Base-by-base conservation (phyloP, 176 grass and related monocot species). In the Zoysia japonica region DNA sequence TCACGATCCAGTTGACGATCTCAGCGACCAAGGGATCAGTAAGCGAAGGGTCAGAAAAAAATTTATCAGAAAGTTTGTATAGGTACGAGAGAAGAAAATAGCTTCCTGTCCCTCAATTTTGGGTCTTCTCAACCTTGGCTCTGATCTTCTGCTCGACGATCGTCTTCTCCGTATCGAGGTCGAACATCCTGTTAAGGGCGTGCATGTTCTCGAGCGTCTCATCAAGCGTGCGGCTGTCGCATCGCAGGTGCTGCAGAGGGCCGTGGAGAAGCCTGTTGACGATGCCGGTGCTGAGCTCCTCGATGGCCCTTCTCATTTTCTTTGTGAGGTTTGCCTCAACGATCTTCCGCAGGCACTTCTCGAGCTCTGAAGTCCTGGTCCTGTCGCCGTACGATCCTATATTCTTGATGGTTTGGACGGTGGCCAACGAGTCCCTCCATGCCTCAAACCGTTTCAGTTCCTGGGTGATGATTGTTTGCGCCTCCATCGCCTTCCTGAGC, bases 251-350 rank as follows among this genome's bases (percentile, higher is more conserved):
- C 85, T 97, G 93, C 69, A 97, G 69, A 9, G 93, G 93, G 15
- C 93, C 93, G 7, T 97, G 90, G 59, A 97, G 85, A 69, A 97
- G 90, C 77, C 90, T 97, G 88, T 97, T 97, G 44, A 97, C 87
- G 5, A 97, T 97, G 19, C 93, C 86, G 1, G 85, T 88, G 76
- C 90, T 88, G 11, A 97, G 80, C 60, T 97, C 93, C 85, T 97
- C 93, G 11, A 93, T 87, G 16, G 93, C 79, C 82, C 89, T 87
- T 71, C 72, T 90, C 90, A 84, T 90, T 57, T 97, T 97, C 85
- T 93, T 93, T 65, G 72, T 93, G 46, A 93, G 90, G 44, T 11
- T 12, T 1, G 90, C 93, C 28, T 93, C 93, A 6, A 90, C 88
- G 1, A 97, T 82, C 83, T 97, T 97, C 71, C 88, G 88, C 47